Evolutionary conservation across 495 filamentous ascomycete genomes (phyloP).

Genomic region (Thermothielavioides terrestris): DNA sequence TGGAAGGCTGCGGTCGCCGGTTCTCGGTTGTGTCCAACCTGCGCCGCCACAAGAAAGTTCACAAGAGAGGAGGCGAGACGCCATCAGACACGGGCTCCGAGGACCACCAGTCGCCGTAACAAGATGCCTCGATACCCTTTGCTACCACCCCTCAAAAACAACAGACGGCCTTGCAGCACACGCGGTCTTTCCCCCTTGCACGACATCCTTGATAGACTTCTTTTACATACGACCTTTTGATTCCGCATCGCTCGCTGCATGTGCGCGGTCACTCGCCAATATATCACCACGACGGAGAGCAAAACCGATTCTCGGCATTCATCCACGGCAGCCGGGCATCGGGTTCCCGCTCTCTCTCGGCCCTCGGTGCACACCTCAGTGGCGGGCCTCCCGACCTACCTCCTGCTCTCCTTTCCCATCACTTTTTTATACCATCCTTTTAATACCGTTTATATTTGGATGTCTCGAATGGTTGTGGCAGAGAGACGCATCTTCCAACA

Average conservation of each 20-base stretch:
- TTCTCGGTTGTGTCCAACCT: conserved; percentile 98
- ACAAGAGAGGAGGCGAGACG: conserved; percentile 61
- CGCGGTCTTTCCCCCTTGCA: conserved; percentile 1
- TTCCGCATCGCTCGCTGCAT: conserved; percentile 17
- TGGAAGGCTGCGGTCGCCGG: conserved; percentile 89
- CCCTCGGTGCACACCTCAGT: no score
- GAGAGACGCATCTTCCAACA: conserved; percentile 6
- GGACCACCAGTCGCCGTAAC: conserved; percentile 39
- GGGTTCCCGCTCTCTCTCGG: no score
- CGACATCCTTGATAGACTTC: conserved; percentile 22
- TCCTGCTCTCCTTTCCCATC: neutral
- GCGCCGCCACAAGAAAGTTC: conserved; percentile 90
- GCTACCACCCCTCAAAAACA: conserved; percentile 6
- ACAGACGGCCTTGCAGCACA: neutral
- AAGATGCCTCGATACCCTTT: no score
- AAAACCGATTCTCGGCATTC: no score
- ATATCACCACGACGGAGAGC: no score
- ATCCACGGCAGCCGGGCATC: no score
- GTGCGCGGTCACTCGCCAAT: neutral
- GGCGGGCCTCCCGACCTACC: neutral
- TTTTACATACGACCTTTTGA: conserved; percentile 17
- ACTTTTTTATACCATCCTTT: conserved; percentile 1
- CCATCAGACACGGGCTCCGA: conserved; percentile 45
- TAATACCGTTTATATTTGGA: neutral
- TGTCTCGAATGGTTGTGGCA: neutral